Evolutionary conservation across 768 basidiomycete species (phyloP).

Genomic region (Tulasnella sp.): DNA sequence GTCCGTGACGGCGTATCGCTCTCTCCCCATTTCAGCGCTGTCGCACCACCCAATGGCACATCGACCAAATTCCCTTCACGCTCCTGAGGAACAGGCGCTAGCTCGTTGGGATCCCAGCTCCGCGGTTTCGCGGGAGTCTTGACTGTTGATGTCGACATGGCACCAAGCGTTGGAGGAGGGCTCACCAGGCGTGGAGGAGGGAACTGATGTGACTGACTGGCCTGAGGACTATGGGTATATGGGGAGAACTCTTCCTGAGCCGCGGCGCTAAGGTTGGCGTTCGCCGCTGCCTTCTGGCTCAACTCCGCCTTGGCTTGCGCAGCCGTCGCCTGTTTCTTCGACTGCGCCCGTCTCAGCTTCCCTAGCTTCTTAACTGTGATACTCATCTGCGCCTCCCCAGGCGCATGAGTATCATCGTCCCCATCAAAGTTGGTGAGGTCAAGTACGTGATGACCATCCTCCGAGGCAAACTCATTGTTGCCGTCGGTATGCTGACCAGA

Average conservation of each 20-base stretch:
- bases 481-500: conserved; percentile 29
- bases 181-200: background rate
- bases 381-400: conserved; percentile 47
- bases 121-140: background rate
- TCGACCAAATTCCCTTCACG: background rate
- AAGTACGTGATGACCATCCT: conserved; percentile 37
- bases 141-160: too few species aligned
- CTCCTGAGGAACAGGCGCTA: background rate
- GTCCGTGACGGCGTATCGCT: background rate
- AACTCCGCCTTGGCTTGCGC: conserved; percentile 15
- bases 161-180: background rate
- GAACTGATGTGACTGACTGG: background rate
- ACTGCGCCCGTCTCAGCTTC: conserved; percentile 41
- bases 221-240: background rate
- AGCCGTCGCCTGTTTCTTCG: conserved; percentile 27
- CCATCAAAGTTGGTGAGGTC: conserved; percentile 74
- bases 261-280: background rate
- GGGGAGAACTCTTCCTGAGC: background rate
- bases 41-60: too few species aligned
- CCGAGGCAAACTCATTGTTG: conserved; percentile 25
- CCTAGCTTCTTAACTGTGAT: conserved; percentile 49
- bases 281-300: conserved; percentile 14
- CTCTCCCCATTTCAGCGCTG: background rate
- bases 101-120: conserved; percentile 2
- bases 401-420: conserved; percentile 48